These are phyloP conservation scores for Pseudotulostoma volvatum DNA, from an alignment of 495 filamentous ascomycete species.

Conservation along the genomic window DNA sequence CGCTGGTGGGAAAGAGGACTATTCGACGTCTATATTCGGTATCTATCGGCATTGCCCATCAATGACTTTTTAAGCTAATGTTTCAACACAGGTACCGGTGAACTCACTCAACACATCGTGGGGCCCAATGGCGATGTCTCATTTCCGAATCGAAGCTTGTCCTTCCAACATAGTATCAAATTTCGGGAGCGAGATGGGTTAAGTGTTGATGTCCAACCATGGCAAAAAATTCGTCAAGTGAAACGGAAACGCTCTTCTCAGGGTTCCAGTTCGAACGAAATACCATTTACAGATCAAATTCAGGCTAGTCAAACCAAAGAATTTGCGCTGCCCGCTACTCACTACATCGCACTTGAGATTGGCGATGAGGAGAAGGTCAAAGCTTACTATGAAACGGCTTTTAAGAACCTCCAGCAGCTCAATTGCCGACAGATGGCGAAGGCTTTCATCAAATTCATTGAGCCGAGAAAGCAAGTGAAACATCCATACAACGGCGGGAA, in stretches of 20 bases:
- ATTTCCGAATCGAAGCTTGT: background rate
- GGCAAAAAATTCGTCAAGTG: background rate
- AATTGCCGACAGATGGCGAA: slow-evolving; percentile 45
- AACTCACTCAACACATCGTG: no score
- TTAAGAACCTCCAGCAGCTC: slow-evolving; percentile 30
- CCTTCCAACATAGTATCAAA: background rate
- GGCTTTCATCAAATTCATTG: slow-evolving; percentile 66
- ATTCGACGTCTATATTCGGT: no score
- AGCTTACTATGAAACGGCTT: slow-evolving; percentile 21
- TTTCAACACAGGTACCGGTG: background rate
- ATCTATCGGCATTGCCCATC: background rate
- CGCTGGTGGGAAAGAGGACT: no score
- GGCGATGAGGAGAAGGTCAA: slow-evolving; percentile 23
- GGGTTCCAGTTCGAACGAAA: background rate
- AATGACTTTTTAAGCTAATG: background rate
- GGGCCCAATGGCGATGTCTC: no score
- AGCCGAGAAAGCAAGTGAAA: slow-evolving; percentile 71
- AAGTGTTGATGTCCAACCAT: no score
- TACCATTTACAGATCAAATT: background rate
- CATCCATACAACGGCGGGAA: slow-evolving; percentile 62
- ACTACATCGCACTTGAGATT: slow-evolving; percentile 15
- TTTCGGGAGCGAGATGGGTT: background rate
- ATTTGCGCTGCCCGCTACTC: background rate
- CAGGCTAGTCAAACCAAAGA: background rate
- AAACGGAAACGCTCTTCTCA: background rate